Base-by-base conservation (phyloP, 768 basidiomycete species). In the Gloeopeniophorella convolvens region DNA sequence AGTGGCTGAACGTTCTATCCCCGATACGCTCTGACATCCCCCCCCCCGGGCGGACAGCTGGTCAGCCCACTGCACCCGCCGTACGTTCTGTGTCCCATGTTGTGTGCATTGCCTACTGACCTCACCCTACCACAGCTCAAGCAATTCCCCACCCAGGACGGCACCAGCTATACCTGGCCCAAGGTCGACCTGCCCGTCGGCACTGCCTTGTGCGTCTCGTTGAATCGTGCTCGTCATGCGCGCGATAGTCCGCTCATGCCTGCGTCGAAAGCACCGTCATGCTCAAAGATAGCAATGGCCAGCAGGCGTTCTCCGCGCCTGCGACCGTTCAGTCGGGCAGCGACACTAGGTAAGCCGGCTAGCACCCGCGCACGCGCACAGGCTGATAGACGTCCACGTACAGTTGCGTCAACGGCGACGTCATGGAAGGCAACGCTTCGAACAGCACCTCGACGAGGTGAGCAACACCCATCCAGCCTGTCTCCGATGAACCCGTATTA, bases 231-330 rank as follows among this genome's bases (percentile, higher is more conserved):
- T n/a, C n/a, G n/a, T 34, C 30, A 42, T 21, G 16, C 30, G n/a
- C 23, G 4, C 5, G 20, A 24, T 31, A 31, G 34, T 45, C 12
- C 23, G 31, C 28, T 56, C 8, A 60, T 28, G 7, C 21, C 31
- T 27, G 3, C 12, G 3, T 16, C 55, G 11, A 43, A n/a, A 88
- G 85, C 57, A 75, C 76, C n/a, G 57, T 77, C 28, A 60, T 60
- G 11, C 50, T 84, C 55, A 83, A 79, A 66, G 85, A 87, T 54
- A 66, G 64, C 60, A 76, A 77, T 12, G 85, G 85, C 13, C 13
- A 61, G 1, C 62, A 58, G 8, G 77, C 71, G 6, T 88, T 72
- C 66, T 76, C 77, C 12, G 77, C 78, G 43, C 66, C 69, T 2
- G 67, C 79, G 27, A 76, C 68, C 0, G 63, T 86, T 41, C 55